A percentile compares a stretch with the other conserved stretches of the same genome.
Conservation (phyloP, 805 yeast genomes). For the Maudiozyma pseudohumilis region DNA sequence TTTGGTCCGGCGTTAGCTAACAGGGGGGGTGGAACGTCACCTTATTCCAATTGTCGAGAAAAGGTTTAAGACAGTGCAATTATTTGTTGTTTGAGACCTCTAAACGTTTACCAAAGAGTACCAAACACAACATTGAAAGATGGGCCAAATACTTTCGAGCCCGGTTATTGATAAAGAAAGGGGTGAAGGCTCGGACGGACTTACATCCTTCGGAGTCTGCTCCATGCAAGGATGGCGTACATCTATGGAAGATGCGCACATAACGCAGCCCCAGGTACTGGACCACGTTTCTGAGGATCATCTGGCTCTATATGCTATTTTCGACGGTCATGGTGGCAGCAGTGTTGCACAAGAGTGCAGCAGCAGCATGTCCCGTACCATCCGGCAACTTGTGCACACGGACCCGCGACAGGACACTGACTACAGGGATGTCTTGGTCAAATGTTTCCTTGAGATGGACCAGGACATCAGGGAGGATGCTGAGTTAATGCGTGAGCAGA, state of each 20-base stretch:
- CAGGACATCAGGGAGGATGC: slow-evolving; percentile 63
- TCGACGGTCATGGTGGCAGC: slow-evolving; percentile 96
- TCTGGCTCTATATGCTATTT: slow-evolving; percentile 81
- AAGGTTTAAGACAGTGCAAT: too few relatives aligned
- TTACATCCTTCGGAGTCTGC: slow-evolving; percentile 72
- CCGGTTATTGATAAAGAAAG: slow-evolving; percentile 69
- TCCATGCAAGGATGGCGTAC: slow-evolving; percentile 99
- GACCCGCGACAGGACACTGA: too few relatives aligned
- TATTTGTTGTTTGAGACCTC: too few relatives aligned
- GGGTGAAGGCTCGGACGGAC: slow-evolving; percentile 55
- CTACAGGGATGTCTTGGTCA: slow-evolving; percentile 34
- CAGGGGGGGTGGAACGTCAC: too few relatives aligned
- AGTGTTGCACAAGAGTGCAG: slow-evolving; percentile 85
- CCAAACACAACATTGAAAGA: slow-evolving; percentile 23
- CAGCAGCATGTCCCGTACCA: not conserved
- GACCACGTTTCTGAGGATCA: slow-evolving; percentile 31
- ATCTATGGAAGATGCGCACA: slow-evolving; percentile 94
- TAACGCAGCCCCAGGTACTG: slow-evolving; percentile 33
- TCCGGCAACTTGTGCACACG: not conserved
- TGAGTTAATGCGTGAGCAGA: slow-evolving; percentile 62
- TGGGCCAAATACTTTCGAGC: slow-evolving; percentile 96
- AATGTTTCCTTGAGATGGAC: slow-evolving; percentile 79
- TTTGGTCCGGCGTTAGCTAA: too few relatives aligned
- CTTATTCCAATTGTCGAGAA: too few relatives aligned
- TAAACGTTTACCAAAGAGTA: too few relatives aligned